These are phyloP conservation scores for Wallacemonas sp. DNA, from an alignment of 208 protist species.

Conservation along the genomic window DNA sequence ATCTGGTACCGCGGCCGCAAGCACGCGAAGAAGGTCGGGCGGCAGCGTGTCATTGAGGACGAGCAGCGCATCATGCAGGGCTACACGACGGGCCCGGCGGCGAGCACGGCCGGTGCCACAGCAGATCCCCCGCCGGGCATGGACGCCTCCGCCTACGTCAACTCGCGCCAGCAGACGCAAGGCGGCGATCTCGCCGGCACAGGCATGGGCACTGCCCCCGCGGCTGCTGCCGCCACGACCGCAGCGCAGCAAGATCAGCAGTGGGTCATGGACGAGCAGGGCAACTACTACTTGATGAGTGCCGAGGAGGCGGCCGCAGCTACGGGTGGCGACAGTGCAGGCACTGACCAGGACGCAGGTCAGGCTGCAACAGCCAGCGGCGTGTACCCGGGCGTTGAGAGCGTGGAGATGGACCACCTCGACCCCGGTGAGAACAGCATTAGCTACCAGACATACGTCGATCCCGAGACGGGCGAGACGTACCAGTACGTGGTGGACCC, in stretches of 20 bases:
- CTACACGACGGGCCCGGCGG: constrained; percentile 25
- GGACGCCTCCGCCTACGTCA: not conserved
- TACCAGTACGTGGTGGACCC: constrained; percentile 35
- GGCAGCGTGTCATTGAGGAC: constrained; percentile 53
- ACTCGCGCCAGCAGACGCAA: not conserved
- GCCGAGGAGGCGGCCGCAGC: constrained; percentile 8
- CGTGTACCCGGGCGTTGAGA: constrained; percentile 10
- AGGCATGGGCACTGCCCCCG: not conserved
- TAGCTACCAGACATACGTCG: constrained; percentile 37
- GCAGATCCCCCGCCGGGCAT: constrained; percentile 16
- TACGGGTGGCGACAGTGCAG: too few relatives aligned
- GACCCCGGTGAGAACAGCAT: constrained; percentile 15
- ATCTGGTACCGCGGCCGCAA: constrained; percentile 54
- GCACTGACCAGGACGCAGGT: constrained; percentile 11
- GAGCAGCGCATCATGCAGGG: constrained; percentile 62
- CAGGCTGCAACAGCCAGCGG: too few relatives aligned
- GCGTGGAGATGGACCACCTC: constrained; percentile 6
- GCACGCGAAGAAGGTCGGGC: constrained; percentile 52
- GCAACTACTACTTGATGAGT: constrained; percentile 55
- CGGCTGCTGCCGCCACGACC: not conserved
- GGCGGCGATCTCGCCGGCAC: not conserved
- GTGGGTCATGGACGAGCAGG: constrained; percentile 54
- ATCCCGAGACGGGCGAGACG: constrained; percentile 35
- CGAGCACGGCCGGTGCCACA: constrained; percentile 11
- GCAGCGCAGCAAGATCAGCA: constrained; percentile 18